Evolutionary conservation across 1,284 basidiomycete genomes (phyloP).

Genomic region (Malassezia pachydermatis): DNA sequence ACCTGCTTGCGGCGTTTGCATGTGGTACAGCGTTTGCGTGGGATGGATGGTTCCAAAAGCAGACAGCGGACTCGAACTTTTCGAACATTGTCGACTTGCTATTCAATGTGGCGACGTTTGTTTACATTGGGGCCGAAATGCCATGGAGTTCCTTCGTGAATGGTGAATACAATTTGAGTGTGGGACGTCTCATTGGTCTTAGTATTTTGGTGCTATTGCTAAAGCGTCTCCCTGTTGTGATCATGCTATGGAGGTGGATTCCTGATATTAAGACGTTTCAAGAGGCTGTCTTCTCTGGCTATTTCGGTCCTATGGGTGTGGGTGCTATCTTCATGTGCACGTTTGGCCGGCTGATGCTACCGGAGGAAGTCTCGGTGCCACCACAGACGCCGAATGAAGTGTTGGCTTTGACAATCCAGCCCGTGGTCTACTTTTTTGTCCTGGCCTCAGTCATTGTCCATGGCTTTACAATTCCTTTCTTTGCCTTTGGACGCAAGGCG

Average conservation of each 20-base stretch:
- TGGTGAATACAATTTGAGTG: slow-evolving; percentile 24
- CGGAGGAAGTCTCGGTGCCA: slow-evolving; percentile 33
- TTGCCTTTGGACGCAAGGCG: slow-evolving; percentile 36
- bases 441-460: slow-evolving; percentile 45
- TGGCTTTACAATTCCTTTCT: slow-evolving; percentile 47
- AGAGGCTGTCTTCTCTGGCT: slow-evolving; percentile 45
- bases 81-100: slow-evolving; percentile 87
- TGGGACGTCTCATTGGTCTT: slow-evolving; percentile 43
- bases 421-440: slow-evolving; percentile 47
- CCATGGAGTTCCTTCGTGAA: slow-evolving; percentile 43
- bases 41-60: slow-evolving; percentile 84
- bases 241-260: slow-evolving; percentile 44
- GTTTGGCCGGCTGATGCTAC: slow-evolving; percentile 34
- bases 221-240: slow-evolving; percentile 44
- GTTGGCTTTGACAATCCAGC: slow-evolving; percentile 42
- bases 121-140: slow-evolving; percentile 48
- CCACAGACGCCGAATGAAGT: slow-evolving; percentile 39
- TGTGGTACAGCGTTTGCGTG: slow-evolving; percentile 95
- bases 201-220: slow-evolving; percentile 37
- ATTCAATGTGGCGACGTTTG: slow-evolving; percentile 46
- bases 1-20: slow-evolving; percentile 63
- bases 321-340: slow-evolving; percentile 47
- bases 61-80: slow-evolving; percentile 75
- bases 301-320: slow-evolving; percentile 47
- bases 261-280: slow-evolving; percentile 48